Evolutionary conservation across 163 green algal species (phyloP).

Genomic region (Volvox carteri): DNA sequence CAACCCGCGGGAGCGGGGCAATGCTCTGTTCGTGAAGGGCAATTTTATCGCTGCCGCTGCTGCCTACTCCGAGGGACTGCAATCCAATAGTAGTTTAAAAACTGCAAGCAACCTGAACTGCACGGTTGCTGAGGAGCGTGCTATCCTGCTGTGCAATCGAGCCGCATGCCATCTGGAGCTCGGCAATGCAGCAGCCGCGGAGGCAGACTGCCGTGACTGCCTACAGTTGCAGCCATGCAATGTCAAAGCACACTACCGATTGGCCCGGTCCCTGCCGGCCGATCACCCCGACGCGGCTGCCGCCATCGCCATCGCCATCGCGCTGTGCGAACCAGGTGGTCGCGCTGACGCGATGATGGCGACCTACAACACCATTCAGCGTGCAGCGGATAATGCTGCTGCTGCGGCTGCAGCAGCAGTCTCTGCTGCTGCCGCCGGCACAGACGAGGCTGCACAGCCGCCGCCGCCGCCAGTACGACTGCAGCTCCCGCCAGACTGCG

Average conservation of each 20-base stretch:
- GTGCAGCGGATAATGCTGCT: background rate
- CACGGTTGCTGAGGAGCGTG: background rate
- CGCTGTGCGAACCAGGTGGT: background rate
- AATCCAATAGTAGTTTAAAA: no score
- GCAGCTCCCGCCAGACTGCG: conserved; percentile 10
- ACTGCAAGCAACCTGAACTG: background rate
- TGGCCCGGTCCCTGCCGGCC: conserved; percentile 30
- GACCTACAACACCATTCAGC: conserved; percentile 24
- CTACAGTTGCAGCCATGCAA: conserved; percentile 31
- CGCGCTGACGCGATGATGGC: conserved; percentile 1
- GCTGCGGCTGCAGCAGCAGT: no score
- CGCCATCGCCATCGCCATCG: conserved; percentile 28
- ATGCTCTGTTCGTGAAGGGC: background rate
- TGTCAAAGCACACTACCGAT: conserved; percentile 49
- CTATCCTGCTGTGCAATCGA: conserved; percentile 43
- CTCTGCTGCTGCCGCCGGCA: background rate
- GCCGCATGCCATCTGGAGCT: conserved; percentile 43
- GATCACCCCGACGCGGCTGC: background rate
- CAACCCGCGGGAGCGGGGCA: conserved; percentile 15
- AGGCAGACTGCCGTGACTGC: conserved; percentile 37
- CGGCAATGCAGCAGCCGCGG: background rate
- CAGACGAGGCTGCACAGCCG: background rate
- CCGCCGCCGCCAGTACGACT: background rate
- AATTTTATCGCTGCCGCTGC: background rate
- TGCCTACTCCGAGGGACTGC: conserved; percentile 28